phyloP scores from a whole-genome alignment of 208 protist species.

The Spongospora subterranea region DNA sequence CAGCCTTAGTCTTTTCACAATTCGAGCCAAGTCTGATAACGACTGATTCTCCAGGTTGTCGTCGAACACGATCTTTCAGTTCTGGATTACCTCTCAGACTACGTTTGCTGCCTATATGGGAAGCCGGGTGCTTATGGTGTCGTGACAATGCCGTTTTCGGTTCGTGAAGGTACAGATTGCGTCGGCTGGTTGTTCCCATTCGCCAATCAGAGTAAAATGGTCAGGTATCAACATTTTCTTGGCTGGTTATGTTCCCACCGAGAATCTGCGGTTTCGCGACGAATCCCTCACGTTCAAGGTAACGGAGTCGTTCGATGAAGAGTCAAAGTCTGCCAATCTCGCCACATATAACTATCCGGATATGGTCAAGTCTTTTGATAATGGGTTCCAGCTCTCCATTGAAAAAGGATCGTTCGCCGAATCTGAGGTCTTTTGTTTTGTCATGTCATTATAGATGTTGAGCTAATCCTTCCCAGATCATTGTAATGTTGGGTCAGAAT shows the following conservation, averaged over 20 bases:
- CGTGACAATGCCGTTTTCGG: conserved; percentile 98
- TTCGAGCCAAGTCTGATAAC: background rate
- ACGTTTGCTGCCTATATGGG: conserved; percentile 98
- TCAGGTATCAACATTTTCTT: conserved; percentile 99
- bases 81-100: conserved; percentile 99
- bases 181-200: background rate
- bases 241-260: conserved; percentile 98
- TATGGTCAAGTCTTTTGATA: conserved; percentile 94
- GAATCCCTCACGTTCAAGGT: conserved; percentile 93
- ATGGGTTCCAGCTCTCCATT: conserved; percentile 76
- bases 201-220: background rate
- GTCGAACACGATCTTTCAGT: conserved; percentile 99
- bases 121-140: conserved; percentile 99
- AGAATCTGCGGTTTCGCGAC: conserved; percentile 99
- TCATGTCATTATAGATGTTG: background rate
- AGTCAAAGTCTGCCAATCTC: conserved; percentile 29
- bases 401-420: conserved; percentile 90
- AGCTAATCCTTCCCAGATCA: conserved; percentile 91
- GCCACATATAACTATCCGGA: conserved; percentile 85
- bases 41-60: conserved; percentile 88
- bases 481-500: conserved; percentile 99
- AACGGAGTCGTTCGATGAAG: conserved; percentile 56
- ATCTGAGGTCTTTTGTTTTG: background rate
- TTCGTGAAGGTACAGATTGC: conserved; percentile 90
- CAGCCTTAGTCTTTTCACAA: background rate